Evolutionary conservation across 2,329 filamentous ascomycete species (phyloP).

Genomic region (Purpureocillium lavendulum): DNA sequence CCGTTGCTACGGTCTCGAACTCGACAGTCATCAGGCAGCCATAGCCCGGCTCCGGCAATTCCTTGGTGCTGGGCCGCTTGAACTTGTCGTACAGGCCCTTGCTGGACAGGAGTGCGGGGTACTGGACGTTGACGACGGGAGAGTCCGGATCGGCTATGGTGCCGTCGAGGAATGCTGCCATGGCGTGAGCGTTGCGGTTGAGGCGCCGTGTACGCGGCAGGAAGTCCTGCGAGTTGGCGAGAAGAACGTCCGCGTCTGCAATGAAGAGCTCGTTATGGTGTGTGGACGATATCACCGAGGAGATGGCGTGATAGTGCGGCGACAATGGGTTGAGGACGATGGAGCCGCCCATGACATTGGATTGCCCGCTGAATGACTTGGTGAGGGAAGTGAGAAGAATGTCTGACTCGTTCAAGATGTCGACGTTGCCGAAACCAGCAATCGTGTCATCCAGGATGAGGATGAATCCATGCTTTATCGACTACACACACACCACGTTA

Average conservation of each 20-base stretch:
- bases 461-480: slow-evolving; percentile 35
- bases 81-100: slow-evolving; percentile 24
- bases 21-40: slow-evolving; percentile 47
- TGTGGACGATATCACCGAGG: slow-evolving; percentile 15
- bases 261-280: slow-evolving; percentile 37
- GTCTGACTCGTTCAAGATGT: slow-evolving; percentile 40
- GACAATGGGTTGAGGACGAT: slow-evolving; percentile 39
- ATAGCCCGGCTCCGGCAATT: slow-evolving; percentile 41
- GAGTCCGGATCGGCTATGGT: slow-evolving; percentile 17
- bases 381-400: slow-evolving; percentile 44
- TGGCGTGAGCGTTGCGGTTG: slow-evolving; percentile 34
- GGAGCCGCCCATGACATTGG: slow-evolving; percentile 46
- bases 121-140: slow-evolving; percentile 31
- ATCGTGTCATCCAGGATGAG: slow-evolving; percentile 41
- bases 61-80: slow-evolving; percentile 27
- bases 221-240: slow-evolving; percentile 35
- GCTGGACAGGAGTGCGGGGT: slow-evolving; percentile 30
- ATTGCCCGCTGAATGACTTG: slow-evolving; percentile 50
- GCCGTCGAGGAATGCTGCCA: slow-evolving; percentile 29
- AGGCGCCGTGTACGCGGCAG: slow-evolving; percentile 27
- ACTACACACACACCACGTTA: slow-evolving; percentile 10
- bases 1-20: slow-evolving; percentile 30
- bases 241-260: slow-evolving; percentile 35
- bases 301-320: slow-evolving; percentile 27
- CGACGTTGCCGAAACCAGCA: slow-evolving; percentile 38